Percentiles rank a stretch among this genome's conserved stretches.
Conservation (phyloP, 495 filamentous ascomycete genomes). For the Penicillium flavigenum region DNA sequence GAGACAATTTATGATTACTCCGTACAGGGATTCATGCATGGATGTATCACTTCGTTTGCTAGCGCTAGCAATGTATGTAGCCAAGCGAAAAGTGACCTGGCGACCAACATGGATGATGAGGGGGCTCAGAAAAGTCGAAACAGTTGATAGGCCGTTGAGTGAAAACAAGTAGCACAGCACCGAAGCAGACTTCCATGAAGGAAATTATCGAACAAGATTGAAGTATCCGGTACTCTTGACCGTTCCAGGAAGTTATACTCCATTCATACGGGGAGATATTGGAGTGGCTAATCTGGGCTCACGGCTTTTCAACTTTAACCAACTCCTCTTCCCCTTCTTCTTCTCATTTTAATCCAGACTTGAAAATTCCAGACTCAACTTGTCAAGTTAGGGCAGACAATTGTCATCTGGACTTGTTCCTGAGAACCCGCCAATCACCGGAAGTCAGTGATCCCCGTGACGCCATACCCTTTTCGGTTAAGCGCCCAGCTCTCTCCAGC, state of each 20-base stretch:
- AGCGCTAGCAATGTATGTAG: not conserved
- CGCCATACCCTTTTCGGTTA: slow-evolving; percentile 14
- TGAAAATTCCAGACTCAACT: not conserved
- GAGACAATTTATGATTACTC: not conserved
- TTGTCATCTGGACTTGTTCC: slow-evolving; percentile 11
- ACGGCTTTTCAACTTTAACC: not conserved
- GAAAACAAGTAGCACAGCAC: not conserved
- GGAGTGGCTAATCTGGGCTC: not conserved
- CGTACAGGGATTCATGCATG: not conserved
- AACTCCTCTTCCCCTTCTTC: too few species aligned
- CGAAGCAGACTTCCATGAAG: slow-evolving; percentile 1
- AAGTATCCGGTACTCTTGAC: not conserved
- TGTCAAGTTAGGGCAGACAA: not conserved
- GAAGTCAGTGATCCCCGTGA: slow-evolving; percentile 7
- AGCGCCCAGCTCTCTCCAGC: slow-evolving; percentile 30
- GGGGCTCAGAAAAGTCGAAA: not conserved
- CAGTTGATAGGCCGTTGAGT: not conserved
- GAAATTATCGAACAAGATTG: not conserved
- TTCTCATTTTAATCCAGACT: not conserved
- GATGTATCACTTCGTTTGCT: not conserved
- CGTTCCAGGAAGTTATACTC: not conserved
- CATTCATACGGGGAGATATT: not conserved
- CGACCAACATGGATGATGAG: not conserved
- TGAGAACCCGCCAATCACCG: slow-evolving; percentile 1
- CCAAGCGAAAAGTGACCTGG: not conserved